Evolutionary conservation across 2,329 filamentous ascomycete genomes (phyloP), one percentile per base, ranked within the genome.

Genomic region (Aspergillus fumigatiaffinis): DNA sequence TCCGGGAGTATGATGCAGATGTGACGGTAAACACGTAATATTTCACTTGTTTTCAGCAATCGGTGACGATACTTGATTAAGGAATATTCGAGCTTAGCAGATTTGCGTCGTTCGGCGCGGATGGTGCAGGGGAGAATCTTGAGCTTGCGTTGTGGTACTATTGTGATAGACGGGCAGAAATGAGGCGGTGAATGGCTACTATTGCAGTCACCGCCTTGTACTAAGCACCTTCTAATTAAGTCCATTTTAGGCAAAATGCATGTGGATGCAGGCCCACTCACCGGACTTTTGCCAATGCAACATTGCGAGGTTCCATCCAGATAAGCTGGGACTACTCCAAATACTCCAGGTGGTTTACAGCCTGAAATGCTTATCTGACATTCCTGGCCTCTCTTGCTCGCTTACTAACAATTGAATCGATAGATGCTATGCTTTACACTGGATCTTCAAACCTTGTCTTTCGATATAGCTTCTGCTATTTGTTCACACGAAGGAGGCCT

Each of bases 181-280:
- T 7, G 6, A 38, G 32, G 32, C 32, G 32, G 32, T 38, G 32
- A 38, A 38, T 17, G 21, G 26, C n/a, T 20, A 28, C 10, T 26
- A 23, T 28, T 8, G 47, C 47, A 5, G 6, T 38, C 32, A 17
- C 14, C 32, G 32, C 32, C 32, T 38, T 38, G 14, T 7, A 7
- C 32, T 17, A 32, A 14, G 29, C 4, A 35, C 14, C 5, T 17
- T 5, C 14, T 38, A 38, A 17, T 17, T 4, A 12, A 38, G 3
- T 6, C 29, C 32, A 38, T 21, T 58, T 60, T 55, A 53, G 52
- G 55, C 55, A 53, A 50, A 53, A 60, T 55, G 47, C 21, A 49
- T 26, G 47, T 49, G 47, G 47, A 35, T 35, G 32, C n/a, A 50
- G 26, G 49, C n/a, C 32, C 32, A 49, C 32, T 35, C 41, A 46